These are phyloP conservation scores for Verticillium alfalfae DNA, from an alignment of 2,329 filamentous ascomycete species.

Conservation along the genomic window DNA sequence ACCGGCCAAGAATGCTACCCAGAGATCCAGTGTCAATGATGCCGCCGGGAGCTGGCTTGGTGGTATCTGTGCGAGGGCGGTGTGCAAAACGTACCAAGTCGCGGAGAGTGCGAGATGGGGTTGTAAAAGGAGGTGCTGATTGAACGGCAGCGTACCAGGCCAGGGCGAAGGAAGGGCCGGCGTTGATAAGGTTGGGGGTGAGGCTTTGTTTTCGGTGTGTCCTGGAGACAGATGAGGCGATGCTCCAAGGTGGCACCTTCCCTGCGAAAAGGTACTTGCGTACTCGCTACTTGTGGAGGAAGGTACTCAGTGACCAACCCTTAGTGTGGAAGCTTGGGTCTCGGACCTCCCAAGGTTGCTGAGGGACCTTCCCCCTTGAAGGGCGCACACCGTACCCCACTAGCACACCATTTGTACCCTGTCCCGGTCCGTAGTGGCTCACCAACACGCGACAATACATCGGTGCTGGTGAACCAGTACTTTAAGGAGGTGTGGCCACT, in stretches of 20 bases:
- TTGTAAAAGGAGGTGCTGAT: neutral
- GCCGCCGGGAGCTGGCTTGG: neutral
- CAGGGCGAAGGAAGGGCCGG: neutral
- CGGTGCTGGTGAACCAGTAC: no score
- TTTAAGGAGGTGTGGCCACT: no score
- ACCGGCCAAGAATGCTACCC: neutral
- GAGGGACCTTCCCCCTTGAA: no score
- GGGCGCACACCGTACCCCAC: no score
- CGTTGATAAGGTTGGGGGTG: constrained; percentile 25
- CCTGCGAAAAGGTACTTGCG: neutral
- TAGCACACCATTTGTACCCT: no score
- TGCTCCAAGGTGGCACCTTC: neutral
- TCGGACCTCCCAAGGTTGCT: no score
- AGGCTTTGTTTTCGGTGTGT: constrained; percentile 33
- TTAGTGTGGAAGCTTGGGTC: no score
- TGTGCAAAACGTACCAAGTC: neutral
- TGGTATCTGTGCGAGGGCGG: neutral
- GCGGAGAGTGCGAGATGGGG: neutral
- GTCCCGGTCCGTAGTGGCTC: no score
- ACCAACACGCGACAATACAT: no score
- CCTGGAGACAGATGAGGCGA: constrained; percentile 1
- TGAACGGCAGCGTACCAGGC: neutral
- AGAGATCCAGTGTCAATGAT: neutral
- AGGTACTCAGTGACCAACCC: neutral
- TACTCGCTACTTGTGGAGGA: neutral